Conservation (phyloP, 75 land plant species). For the Cupressus sempervirens region DNA sequence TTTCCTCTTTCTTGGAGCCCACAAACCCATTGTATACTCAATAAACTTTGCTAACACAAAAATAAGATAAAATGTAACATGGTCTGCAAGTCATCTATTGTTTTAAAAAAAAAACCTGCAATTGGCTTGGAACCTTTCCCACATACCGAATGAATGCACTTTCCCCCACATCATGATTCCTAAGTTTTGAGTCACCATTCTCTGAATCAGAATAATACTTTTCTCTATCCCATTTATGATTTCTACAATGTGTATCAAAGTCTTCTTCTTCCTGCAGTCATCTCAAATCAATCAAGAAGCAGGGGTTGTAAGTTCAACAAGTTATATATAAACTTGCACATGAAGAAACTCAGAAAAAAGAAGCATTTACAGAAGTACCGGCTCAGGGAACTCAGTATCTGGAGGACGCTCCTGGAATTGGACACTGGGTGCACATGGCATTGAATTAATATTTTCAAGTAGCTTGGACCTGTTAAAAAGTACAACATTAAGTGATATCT, state of each 20-base stretch:
- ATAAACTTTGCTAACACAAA: background rate
- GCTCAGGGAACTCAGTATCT: slow-evolving; percentile 15
- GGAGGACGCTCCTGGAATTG: slow-evolving; percentile 13
- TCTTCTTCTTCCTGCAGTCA: slow-evolving; percentile 7
- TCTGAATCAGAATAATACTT: slow-evolving; percentile 11
- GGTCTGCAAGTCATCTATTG: background rate
- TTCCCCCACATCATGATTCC: slow-evolving; percentile 9
- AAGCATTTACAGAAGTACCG: background rate
- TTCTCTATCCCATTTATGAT: slow-evolving; percentile 11
- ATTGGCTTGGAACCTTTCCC: background rate
- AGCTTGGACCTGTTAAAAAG: slow-evolving; percentile 5
- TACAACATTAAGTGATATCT: background rate
- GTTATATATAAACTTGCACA: background rate
- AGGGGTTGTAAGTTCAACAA: background rate
- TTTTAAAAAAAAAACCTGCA: background rate
- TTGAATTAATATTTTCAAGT: slow-evolving; percentile 9
- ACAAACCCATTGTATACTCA: background rate
- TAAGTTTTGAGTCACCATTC: slow-evolving; percentile 4
- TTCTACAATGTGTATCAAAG: background rate
- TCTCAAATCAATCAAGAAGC: background rate
- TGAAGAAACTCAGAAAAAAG: background rate
- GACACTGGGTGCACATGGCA: slow-evolving; percentile 12
- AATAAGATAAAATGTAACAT: background rate
- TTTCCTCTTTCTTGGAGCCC: background rate
- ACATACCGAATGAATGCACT: background rate